A percentile compares a stretch with the other conserved stretches of the same genome.
Evolutionary conservation across 2,329 filamentous ascomycete species (phyloP).

Genomic region (Cercospora sp.): DNA sequence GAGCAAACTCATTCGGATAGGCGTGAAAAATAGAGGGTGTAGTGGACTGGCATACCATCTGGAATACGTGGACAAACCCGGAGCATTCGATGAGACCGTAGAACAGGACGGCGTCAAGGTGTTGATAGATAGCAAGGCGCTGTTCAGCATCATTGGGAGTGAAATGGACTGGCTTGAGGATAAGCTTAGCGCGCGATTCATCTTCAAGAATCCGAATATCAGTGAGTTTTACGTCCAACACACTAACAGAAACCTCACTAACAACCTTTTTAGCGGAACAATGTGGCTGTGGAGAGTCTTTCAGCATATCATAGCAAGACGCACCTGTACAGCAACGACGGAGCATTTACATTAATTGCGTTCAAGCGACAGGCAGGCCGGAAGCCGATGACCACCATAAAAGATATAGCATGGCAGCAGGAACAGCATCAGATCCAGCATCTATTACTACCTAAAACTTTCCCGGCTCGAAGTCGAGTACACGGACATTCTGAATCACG

Average conservation of each 20-base stretch:
- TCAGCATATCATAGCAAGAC: constrained; percentile 56
- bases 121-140: constrained; percentile 91
- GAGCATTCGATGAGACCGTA: constrained; percentile 83
- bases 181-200: constrained; percentile 85
- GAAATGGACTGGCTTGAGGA: constrained; percentile 99
- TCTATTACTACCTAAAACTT: constrained; percentile 34
- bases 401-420: constrained; percentile 6
- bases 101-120: constrained; percentile 97
- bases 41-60: constrained; percentile 91
- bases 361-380: constrained; percentile 16
- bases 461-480: constrained; percentile 58
- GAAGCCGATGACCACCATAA: background rate
- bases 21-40: constrained; percentile 90
- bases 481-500: constrained; percentile 55
- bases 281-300: constrained; percentile 95
- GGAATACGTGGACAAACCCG: constrained; percentile 91
- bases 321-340: constrained; percentile 2
- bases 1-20: constrained; percentile 89
- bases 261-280: constrained; percentile 70
- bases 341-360: constrained; percentile 30
- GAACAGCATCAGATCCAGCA: background rate
- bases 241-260: constrained; percentile 16
- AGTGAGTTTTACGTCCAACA: constrained; percentile 63
- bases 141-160: constrained; percentile 96
- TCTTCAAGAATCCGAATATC: constrained; percentile 97